phyloP scores from a whole-genome alignment of 495 filamentous ascomycete genomes.

The Xylaria flabelliformis region DNA sequence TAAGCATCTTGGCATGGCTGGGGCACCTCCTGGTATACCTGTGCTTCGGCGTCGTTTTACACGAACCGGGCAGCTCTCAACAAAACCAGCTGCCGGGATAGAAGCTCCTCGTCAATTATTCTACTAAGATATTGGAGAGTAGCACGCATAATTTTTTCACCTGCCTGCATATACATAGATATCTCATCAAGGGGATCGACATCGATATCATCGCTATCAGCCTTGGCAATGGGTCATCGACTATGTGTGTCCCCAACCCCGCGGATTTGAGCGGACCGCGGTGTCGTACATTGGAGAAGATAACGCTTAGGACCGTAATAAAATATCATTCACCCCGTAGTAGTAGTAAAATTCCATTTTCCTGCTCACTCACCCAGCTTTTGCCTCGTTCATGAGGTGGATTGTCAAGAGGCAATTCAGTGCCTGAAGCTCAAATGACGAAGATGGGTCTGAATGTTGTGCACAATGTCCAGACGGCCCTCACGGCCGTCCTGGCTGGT shows the following conservation, averaged over 20 bases:
- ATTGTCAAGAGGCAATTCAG: background rate
- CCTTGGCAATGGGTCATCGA: slow-evolving; percentile 16
- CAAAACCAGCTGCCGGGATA: slow-evolving; percentile 1
- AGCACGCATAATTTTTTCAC: background rate
- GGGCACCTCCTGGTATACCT: background rate
- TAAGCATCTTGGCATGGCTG: slow-evolving; percentile 17
- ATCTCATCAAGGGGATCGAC: background rate
- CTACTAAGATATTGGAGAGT: background rate
- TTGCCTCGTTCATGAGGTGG: slow-evolving; percentile 3
- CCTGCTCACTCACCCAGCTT: background rate
- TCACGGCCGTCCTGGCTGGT: slow-evolving; percentile 30
- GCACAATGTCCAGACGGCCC: slow-evolving; percentile 28
- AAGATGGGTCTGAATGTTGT: slow-evolving; percentile 14
- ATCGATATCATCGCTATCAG: slow-evolving; percentile 15
- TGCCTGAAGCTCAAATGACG: slow-evolving; percentile 14
- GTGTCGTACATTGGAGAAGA: background rate
- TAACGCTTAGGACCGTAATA: background rate
- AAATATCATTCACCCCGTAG: slow-evolving; percentile 2
- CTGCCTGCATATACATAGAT: background rate
- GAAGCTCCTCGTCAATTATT: background rate
- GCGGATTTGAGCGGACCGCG: background rate
- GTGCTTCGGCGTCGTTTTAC: background rate
- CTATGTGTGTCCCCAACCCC: slow-evolving; percentile 13
- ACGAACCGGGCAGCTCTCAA: slow-evolving; percentile 22
- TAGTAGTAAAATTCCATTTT: background rate